Evolutionary conservation across 345 rosid species (phyloP), one percentile per base, ranked within the genome.

Genomic region (Excoecaria cochinchinensis): DNA sequence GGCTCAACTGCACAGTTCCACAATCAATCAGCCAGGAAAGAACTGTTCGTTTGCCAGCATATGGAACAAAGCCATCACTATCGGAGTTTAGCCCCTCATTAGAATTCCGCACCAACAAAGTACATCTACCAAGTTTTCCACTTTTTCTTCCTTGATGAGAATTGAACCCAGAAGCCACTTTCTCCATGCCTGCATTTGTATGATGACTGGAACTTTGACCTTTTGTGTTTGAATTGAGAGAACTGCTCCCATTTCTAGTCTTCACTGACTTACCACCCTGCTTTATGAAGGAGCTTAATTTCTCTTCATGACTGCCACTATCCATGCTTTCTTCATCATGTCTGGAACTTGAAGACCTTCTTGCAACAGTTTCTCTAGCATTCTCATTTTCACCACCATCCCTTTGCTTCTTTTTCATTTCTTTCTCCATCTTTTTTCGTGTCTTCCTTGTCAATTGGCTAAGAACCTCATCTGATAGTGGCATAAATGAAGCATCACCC

Each of bases 91-190:
- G 63, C 25, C 77, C 80, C 56, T 61, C 70, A 38, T 61, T 76
- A 31, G 80, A 68, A 57, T 60, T 80, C 40, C 83, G 74, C 13
- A 73, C 69, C 77, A 76, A 56, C 71, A 80, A 67, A 8, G 77
- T 80, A 56, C 77, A 80, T 76, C 83, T 67, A 47, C 97, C 97
- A 67, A 87, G 85, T 82, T 89, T 93, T 80, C 84, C 89, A 81
- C 89, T 90, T 78, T 87, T 88, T 67, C 95, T 86, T 79, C 91
- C 97, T 16, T 89, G 67, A 71, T 78, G 92, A 81, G 87, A 82
- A 78, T 77, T 80, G 21, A 84, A 84, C 51, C 82, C 78, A 71
- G 84, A 80, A 48, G 85, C 75, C 0, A 73, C 77, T 71, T 83
- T 85, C 75, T 86, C 81, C 66, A 67, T 69, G 66, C 76, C 76